A percentile compares a stretch with the other conserved stretches of the same genome.
phyloP scores from a whole-genome alignment of 495 filamentous ascomycete species.

The Xylaria scruposa region DNA sequence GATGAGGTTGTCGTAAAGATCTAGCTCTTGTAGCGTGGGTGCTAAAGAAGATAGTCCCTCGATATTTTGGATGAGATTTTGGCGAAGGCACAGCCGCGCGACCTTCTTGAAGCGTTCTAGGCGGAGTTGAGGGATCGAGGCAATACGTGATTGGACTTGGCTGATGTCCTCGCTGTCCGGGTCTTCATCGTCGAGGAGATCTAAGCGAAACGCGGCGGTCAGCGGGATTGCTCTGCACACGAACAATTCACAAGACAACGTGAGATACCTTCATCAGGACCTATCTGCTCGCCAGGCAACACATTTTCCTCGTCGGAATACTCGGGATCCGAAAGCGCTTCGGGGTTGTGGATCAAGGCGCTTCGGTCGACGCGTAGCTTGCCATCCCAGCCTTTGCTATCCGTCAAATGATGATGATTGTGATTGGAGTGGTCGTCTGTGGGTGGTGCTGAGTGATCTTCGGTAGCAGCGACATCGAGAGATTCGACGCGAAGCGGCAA shows the following conservation, averaged over 20 bases:
- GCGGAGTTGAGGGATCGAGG: conserved; percentile 75
- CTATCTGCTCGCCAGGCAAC: conserved; percentile 74
- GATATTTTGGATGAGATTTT: conserved; percentile 86
- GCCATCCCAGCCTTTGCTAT: conserved; percentile 91
- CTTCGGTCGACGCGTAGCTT: conserved; percentile 78
- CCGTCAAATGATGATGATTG: conserved; percentile 50
- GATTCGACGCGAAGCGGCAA: conserved; percentile 40
- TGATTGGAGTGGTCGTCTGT: conserved; percentile 52
- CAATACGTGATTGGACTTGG: conserved; percentile 82
- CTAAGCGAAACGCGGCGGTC: conserved; percentile 35
- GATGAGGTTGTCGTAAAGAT: conserved; percentile 98
- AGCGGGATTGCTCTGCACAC: not conserved
- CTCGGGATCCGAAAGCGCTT: conserved; percentile 80
- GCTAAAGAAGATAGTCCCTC: conserved; percentile 70
- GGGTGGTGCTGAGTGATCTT: conserved; percentile 36
- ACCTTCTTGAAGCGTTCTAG: conserved; percentile 84
- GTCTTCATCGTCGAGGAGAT: conserved; percentile 62
- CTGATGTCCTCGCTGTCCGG: conserved; percentile 78
- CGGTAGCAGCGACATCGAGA: conserved; percentile 50
- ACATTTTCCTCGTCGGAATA: conserved; percentile 84
- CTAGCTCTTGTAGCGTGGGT: conserved; percentile 76
- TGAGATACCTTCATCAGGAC: conserved; percentile 73
- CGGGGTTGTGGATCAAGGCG: conserved; percentile 71
- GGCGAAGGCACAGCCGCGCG: conserved; percentile 85
- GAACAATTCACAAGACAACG: not conserved